A percentile compares a stretch with the other conserved stretches of the same genome.
These are phyloP conservation scores for Nothomitra cinnamomea DNA, from an alignment of 2,329 filamentous ascomycete genomes.

Conservation along the genomic window DNA sequence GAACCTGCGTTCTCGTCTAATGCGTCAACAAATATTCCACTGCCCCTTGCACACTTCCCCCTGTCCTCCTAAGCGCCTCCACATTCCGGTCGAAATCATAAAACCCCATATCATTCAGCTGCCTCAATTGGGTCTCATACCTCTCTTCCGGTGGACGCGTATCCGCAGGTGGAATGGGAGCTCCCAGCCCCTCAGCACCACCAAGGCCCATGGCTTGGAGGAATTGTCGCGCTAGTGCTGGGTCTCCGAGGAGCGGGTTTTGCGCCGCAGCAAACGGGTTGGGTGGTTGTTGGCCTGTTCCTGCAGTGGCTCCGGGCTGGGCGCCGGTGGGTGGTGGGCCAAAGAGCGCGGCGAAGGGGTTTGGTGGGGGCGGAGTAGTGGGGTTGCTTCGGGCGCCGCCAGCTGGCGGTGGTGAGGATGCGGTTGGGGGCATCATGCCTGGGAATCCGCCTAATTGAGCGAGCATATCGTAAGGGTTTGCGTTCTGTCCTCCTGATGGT, in stretches of 20 bases:
- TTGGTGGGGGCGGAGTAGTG: constrained; percentile 25
- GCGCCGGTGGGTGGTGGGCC: constrained; percentile 15
- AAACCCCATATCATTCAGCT: constrained; percentile 98
- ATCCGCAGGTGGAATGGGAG: constrained; percentile 37
- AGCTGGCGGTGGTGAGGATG: not conserved
- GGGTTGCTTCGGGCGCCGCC: constrained; percentile 14
- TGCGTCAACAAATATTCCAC: constrained; percentile 50
- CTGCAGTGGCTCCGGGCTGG: not conserved
- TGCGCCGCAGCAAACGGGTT: constrained; percentile 6
- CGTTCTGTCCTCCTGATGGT: no score
- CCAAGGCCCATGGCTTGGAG: constrained; percentile 36
- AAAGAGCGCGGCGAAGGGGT: constrained; percentile 52
- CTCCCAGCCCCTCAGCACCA: constrained; percentile 34
- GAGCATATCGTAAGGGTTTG: no score
- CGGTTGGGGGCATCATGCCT: constrained; percentile 18
- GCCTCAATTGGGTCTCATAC: constrained; percentile 75
- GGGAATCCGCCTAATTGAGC: constrained; percentile 6
- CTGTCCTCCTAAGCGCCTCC: constrained; percentile 68
- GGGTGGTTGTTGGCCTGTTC: constrained; percentile 7
- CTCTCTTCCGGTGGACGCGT: constrained; percentile 83
- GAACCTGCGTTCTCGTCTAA: not conserved
- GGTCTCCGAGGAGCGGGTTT: constrained; percentile 25
- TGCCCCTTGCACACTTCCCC: constrained; percentile 86
- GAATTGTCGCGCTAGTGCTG: constrained; percentile 17
- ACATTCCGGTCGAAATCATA: constrained; percentile 93